A percentile compares a stretch with the other conserved stretches of the same genome.
phyloP scores from a whole-genome alignment of 1,284 basidiomycete species.

The Coniophora puteana region DNA sequence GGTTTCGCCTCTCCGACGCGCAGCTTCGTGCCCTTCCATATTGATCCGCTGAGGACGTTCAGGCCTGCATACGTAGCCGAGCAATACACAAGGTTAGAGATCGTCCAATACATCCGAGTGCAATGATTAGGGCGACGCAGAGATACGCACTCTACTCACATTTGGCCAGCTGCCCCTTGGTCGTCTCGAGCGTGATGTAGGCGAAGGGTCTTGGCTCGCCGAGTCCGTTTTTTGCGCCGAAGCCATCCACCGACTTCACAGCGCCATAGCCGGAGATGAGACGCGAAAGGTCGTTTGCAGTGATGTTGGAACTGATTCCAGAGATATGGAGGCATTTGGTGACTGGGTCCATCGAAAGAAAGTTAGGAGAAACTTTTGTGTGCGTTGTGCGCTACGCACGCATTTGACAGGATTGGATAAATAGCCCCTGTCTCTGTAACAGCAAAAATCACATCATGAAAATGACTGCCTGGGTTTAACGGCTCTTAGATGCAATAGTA shows the following conservation, averaged over 20 bases:
- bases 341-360: conserved; percentile 37
- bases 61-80: conserved; percentile 57
- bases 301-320: conserved; percentile 59
- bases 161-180: conserved; percentile 51
- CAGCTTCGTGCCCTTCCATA: conserved; percentile 79
- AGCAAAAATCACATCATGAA: no score
- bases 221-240: conserved; percentile 59
- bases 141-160: conserved; percentile 47
- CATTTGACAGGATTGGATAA: no score
- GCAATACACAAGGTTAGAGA: neutral
- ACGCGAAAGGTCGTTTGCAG: conserved; percentile 50
- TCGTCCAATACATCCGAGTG: neutral
- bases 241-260: conserved; percentile 64
- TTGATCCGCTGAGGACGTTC: conserved; percentile 71
- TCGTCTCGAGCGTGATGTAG: conserved; percentile 70
- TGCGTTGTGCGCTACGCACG: no score
- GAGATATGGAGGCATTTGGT: conserved; percentile 71
- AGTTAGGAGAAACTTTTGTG: no score
- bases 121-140: conserved; percentile 1
- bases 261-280: conserved; percentile 65
- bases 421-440: no score
- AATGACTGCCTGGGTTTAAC: no score
- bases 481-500: no score
- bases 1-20: conserved; percentile 77
- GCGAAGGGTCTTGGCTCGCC: conserved; percentile 68